A percentile compares a stretch with the other conserved stretches of the same genome.
Evolutionary conservation across 2,329 filamentous ascomycete genomes (phyloP).

Genomic region (Paecilomyces fulvus): DNA sequence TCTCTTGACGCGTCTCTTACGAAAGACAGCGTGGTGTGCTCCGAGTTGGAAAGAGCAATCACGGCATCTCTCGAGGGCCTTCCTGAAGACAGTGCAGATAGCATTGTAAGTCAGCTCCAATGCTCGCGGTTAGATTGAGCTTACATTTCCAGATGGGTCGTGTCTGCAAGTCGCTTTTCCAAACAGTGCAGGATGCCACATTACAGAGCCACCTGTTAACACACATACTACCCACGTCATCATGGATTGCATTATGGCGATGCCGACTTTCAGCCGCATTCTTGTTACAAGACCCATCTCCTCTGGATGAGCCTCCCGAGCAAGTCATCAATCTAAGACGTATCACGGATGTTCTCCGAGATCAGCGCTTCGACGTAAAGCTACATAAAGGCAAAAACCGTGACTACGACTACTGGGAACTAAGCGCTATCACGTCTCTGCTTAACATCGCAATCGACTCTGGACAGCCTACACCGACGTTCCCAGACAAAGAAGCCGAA

Average conservation of each 20-base stretch:
- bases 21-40: slow-evolving; percentile 18
- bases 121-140: not conserved
- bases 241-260: slow-evolving; percentile 30
- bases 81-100: slow-evolving; percentile 10
- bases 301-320: slow-evolving; percentile 18
- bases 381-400: slow-evolving; percentile 7
- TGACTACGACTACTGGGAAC: slow-evolving; percentile 53
- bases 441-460: slow-evolving; percentile 70
- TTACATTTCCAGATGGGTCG: slow-evolving; percentile 18
- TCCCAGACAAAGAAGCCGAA: slow-evolving; percentile 28
- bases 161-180: slow-evolving; percentile 18
- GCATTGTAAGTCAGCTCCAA: slow-evolving; percentile 12
- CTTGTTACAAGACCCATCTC: slow-evolving; percentile 18
- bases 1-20: slow-evolving; percentile 27
- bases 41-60: slow-evolving; percentile 26
- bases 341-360: slow-evolving; percentile 19
- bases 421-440: slow-evolving; percentile 57
- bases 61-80: slow-evolving; percentile 21
- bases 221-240: slow-evolving; percentile 30
- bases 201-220: slow-evolving; percentile 34
- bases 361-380: slow-evolving; percentile 25
- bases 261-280: slow-evolving; percentile 32
- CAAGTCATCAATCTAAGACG: slow-evolving; percentile 21
- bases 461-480: slow-evolving; percentile 35
- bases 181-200: slow-evolving; percentile 28